Base-by-base conservation (phyloP, 2,329 filamentous ascomycete genomes). In the Fusarium phyllophilum region DNA sequence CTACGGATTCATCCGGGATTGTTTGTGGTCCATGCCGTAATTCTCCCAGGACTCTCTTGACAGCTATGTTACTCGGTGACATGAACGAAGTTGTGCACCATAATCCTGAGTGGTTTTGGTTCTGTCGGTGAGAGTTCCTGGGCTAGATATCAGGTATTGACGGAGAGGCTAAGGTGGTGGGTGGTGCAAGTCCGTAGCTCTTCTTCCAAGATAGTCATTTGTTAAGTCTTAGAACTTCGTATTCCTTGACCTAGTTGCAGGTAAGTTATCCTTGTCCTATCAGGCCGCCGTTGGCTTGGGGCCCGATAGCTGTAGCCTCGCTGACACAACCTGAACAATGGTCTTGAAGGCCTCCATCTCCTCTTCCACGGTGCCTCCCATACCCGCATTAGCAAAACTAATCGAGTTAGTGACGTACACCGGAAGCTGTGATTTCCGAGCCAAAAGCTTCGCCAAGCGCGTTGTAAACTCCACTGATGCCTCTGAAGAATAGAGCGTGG, bases 331-430 rank as follows among this genome's bases (percentile, higher is more conserved):
- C 66, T 93, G 89, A 38, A 95, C 90, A 45, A 97, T 90, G 73
- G 88, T 89, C 78, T 89, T 90, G 77, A 98, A 92, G 0, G 93
- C 94, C 79, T 96, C 94, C 91, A 98, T 95, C 84, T 98, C 96
- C 85, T 98, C 96, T 80, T 98, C 95, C 12, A 96, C 90, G 1
- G 91, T 93, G 26, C 94, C 93, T 15, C 94, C 94, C 78, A 95
- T 89, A 5, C 92, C 93, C 11, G 91, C 88, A 78, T 87, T 90
- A 20, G 89, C 89, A 72, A 98, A 90, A 75, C 92, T 94, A 78
- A 97, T 90, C 39, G 95, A 97, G 80, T 94, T 97, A 29, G 94
- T 94, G 24, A 98, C 94, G 81, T 98, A 98, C n/a, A 94, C 91
- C 2, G 95, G 95, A 71, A 91, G 89, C 38, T 87, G 85, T 34